Evolutionary conservation across 495 filamentous ascomycete genomes (phyloP).

Genomic region (Daldinia grandis): DNA sequence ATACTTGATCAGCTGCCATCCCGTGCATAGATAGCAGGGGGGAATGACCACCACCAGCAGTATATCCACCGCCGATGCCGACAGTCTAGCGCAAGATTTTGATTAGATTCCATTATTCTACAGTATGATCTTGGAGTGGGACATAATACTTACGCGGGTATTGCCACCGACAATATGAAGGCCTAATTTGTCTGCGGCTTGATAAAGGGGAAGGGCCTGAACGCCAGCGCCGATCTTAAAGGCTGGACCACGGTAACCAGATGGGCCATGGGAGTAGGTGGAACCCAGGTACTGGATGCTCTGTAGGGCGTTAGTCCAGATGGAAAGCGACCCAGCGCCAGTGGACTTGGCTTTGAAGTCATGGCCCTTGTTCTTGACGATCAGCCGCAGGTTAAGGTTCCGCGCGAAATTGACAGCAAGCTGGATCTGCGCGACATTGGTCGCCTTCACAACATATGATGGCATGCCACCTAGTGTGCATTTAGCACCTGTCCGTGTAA

Average conservation of each 20-base stretch:
- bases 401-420: slow-evolving; percentile 65
- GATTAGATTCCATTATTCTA: neutral
- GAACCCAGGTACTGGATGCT: slow-evolving; percentile 1
- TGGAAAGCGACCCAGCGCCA: slow-evolving; percentile 58
- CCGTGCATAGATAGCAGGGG: slow-evolving; percentile 53
- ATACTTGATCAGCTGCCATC: slow-evolving; percentile 58
- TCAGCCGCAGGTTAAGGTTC: slow-evolving; percentile 61
- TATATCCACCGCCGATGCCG: slow-evolving; percentile 53
- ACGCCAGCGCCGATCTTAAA: slow-evolving; percentile 68
- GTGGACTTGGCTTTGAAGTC: slow-evolving; percentile 66
- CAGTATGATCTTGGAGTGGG: neutral
- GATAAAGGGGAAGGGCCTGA: slow-evolving; percentile 61
- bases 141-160: slow-evolving; percentile 40
- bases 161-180: slow-evolving; percentile 62
- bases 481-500: slow-evolving; percentile 34
- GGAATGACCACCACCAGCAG: slow-evolving; percentile 54
- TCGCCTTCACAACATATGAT: slow-evolving; percentile 55
- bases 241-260: slow-evolving; percentile 57
- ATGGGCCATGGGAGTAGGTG: slow-evolving; percentile 9
- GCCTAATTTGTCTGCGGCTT: slow-evolving; percentile 54
- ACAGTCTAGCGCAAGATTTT: slow-evolving; percentile 35
- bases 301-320: slow-evolving; percentile 66
- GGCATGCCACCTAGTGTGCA: slow-evolving; percentile 64
- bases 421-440: slow-evolving; percentile 58
- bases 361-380: slow-evolving; percentile 73